Evolutionary conservation across 768 basidiomycete genomes (phyloP), one percentile per base, ranked within the genome.

Genomic region (Trametes meyenii): DNA sequence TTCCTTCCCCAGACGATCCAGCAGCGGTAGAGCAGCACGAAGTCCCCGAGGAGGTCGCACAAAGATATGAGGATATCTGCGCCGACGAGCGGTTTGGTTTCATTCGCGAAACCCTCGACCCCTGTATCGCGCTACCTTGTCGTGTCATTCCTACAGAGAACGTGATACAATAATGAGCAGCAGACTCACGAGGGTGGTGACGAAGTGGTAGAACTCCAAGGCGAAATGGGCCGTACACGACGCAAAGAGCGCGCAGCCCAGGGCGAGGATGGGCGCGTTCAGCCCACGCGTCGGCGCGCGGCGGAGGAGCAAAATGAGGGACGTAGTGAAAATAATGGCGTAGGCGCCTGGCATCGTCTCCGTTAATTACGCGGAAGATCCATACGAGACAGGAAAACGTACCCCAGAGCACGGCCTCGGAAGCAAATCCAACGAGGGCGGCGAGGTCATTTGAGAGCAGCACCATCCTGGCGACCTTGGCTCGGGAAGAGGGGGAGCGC

Each of bases 401-500:
- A 76, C 78, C 78, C 68, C 74, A 79, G 14, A 77, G 62, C 16
- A 68, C 68, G 0, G 74, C 69, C 60, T 79, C 78, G 62, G 71
- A 75, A 2, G 58, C 72, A 50, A 78, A 78, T 24, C 77, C 77
- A 46, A 77, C 67, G 50, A 79, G 61, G 13, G 74, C 72, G 38
- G 77, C 71, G 1, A 77, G 13, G 55, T 77, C 72, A 14, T 61
- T 67, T 1, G 67, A 58, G 50, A 77, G 72, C 29, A 33, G 29
- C 13, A 35, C 45, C 74, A 75, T 77, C 55, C 10, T 45, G 53
- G 29, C 24, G 39, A 26, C 16, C 24, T 24, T n/a, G 12, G 48
- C 29, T 17, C 12, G 19, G 46, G n/a, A 40, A 23, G 24, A 24
- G 35, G 16, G 14, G 3, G 2, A 48, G 35, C n/a, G 49, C 42